Evolutionary conservation across 2,329 filamentous ascomycete species (phyloP), one percentile per base, ranked within the genome.

Genomic region (Aspergillus transmontanensis): DNA sequence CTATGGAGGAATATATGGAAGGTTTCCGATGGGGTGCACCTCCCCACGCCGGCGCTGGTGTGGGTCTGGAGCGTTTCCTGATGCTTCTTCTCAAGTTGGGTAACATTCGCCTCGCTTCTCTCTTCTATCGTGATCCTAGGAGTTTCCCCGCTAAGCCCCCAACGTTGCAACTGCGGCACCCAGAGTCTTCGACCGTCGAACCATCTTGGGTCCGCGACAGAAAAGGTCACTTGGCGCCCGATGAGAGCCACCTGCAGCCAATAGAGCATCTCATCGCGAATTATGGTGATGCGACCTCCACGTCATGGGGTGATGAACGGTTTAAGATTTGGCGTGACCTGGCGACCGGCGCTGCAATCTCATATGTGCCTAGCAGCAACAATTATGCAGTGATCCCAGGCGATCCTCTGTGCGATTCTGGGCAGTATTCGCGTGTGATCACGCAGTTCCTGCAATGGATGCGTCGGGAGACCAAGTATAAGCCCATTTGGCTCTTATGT

Each of bases 231-330:
- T 79, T 81, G 68, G 78, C 78, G 12, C 68, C 78, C 68, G 83
- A 79, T 61, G 75, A 79, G 58, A 80, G 83, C 9, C 83, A 89
- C 57, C 82, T 90, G 59, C 93, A 93, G 58, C 85, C 92, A 0
- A 76, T 97, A 6, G 92, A 94, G 75, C 90, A 96, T 74, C 88
- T 97, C 48, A 93, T 97, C 76, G 93, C 93, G 73, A 97, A 97
- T 78, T 97, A 97, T 70, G 94, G 94, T 66, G 94, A 97, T 77
- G 93, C 94, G 2, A 93, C 93, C 56, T 96, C 96, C 73, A 97
- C 94, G 0, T 95, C 93, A 0, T 97, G 93, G 93, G 86, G 95
- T 9, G 94, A 97, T 75, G 91, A 93, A 7, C 89, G 93, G 7
- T 97, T 94, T 76, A 85, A 92, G 73, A 89, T 96, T 62, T 97